phyloP scores from a whole-genome alignment of 257 asterid species.

The Gardenia jasminoides region DNA sequence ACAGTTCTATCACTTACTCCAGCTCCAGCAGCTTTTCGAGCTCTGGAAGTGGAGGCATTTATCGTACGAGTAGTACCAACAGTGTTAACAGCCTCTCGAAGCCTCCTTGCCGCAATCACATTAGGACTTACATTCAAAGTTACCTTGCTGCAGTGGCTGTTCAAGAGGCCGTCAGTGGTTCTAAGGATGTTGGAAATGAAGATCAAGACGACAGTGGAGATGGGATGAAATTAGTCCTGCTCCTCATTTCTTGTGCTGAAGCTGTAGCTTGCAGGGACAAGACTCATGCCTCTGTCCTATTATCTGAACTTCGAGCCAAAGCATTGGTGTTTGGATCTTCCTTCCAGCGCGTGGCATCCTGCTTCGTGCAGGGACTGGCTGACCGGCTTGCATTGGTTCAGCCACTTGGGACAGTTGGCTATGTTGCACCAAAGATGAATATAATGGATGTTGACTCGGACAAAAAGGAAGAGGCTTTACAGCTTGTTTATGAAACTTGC shows the following conservation, averaged over 20 bases:
- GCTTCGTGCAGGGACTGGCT: constrained; percentile 67
- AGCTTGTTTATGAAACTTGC: constrained; percentile 55
- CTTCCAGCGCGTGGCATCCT: constrained; percentile 82
- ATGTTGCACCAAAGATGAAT: constrained; percentile 37
- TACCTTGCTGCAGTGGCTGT: constrained; percentile 63
- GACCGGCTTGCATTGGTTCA: constrained; percentile 66
- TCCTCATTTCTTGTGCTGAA: constrained; percentile 73
- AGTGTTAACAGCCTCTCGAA: constrained; percentile 43
- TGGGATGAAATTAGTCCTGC: constrained; percentile 63
- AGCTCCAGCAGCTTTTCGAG: constrained; percentile 15
- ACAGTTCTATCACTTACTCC: constrained; percentile 12
- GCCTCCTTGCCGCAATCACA: constrained; percentile 67
- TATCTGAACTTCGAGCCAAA: constrained; percentile 59
- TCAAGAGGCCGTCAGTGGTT: constrained; percentile 35
- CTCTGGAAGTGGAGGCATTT: constrained; percentile 24
- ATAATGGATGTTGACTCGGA: constrained; percentile 41
- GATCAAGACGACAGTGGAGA: constrained; percentile 31
- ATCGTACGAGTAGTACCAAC: constrained; percentile 38
- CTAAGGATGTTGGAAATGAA: constrained; percentile 20
- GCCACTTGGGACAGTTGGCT: constrained; percentile 66
- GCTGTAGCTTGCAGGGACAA: constrained; percentile 80
- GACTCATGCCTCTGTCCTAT: constrained; percentile 54
- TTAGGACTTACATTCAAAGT: constrained; percentile 54
- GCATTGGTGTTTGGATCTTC: constrained; percentile 79
- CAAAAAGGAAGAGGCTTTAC: constrained; percentile 57